Conservation (phyloP, 1,139 yeast genomes). For the Sugiyamaella xylanicola region DNA sequence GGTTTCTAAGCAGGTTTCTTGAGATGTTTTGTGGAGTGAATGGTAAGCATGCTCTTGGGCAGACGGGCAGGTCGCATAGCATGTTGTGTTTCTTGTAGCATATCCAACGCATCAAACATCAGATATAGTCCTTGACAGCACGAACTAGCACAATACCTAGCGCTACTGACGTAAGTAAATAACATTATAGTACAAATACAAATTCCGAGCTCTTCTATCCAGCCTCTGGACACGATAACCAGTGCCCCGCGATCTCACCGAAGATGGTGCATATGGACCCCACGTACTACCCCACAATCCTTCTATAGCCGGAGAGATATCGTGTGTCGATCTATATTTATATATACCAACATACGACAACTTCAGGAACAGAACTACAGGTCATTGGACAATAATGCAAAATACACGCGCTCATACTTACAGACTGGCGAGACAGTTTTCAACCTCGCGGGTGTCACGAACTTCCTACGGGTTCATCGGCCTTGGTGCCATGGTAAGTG, state of each 20-base stretch:
- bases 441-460: constrained; percentile 17
- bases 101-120: too few species aligned
- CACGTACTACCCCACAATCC: constrained; percentile 16
- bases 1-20: too few species aligned
- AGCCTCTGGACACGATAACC: not conserved
- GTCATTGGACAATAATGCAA: not conserved
- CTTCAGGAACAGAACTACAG: not conserved
- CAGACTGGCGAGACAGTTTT: constrained; percentile 22
- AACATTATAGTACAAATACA: too few species aligned
- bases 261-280: not conserved
- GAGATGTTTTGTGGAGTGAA: too few species aligned
- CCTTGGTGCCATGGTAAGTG: constrained; percentile 55
- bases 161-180: too few species aligned
- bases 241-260: constrained; percentile 7
- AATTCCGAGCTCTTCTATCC: too few species aligned
- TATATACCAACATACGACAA: not conserved
- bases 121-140: too few species aligned
- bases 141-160: too few species aligned
- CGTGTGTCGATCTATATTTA: not conserved
- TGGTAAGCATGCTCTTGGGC: too few species aligned
- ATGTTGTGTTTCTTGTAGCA: too few species aligned
- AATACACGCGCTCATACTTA: not conserved
- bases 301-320: not conserved
- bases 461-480: constrained; percentile 54
- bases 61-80: too few species aligned